Evolutionary conservation across 2,329 filamentous ascomycete genomes (phyloP).

Genomic region (Bipolaris gigantea): DNA sequence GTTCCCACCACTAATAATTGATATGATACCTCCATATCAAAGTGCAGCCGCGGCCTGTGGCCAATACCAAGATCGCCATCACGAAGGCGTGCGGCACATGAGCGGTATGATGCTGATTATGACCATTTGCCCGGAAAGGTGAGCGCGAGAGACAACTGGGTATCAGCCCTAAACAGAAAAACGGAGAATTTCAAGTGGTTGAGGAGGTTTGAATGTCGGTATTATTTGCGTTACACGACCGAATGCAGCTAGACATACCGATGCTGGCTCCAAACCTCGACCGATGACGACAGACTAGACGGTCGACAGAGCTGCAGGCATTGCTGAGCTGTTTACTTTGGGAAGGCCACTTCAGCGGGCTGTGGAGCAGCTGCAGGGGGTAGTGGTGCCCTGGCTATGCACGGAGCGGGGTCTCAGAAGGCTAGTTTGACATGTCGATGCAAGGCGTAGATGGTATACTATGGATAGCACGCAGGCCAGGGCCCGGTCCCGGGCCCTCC

Average conservation of each 20-base stretch:
- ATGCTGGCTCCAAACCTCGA: slow-evolving; percentile 15
- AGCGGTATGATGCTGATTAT: slow-evolving; percentile 15
- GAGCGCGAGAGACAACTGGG: slow-evolving; percentile 9
- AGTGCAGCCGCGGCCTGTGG: slow-evolving; percentile 12
- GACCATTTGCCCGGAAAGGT: slow-evolving; percentile 7
- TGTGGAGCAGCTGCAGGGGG: slow-evolving; percentile 16
- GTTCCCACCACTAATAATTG: slow-evolving; percentile 21
- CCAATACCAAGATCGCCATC: slow-evolving; percentile 22
- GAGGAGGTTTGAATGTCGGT: slow-evolving; percentile 1
- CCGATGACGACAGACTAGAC: slow-evolving; percentile 9
- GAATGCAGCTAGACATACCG: slow-evolving; percentile 21
- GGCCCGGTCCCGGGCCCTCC: slow-evolving; percentile 8
- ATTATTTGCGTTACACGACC: slow-evolving; percentile 13
- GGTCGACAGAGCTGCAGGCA: slow-evolving; percentile 15
- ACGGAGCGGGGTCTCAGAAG: background rate
- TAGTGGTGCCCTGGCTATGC: slow-evolving; percentile 13
- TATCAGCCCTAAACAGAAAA: slow-evolving; percentile 16
- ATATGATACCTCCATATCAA: slow-evolving; percentile 17
- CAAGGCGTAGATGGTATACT: background rate
- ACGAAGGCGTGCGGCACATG: slow-evolving; percentile 16
- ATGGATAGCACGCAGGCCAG: background rate
- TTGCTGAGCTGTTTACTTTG: slow-evolving; percentile 18
- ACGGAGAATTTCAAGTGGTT: slow-evolving; percentile 15
- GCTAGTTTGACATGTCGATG: slow-evolving; percentile 6
- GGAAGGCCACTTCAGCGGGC: slow-evolving; percentile 18